Conservation (phyloP, 768 basidiomycete species). For the Cystofilobasidium bisporidii region DNA sequence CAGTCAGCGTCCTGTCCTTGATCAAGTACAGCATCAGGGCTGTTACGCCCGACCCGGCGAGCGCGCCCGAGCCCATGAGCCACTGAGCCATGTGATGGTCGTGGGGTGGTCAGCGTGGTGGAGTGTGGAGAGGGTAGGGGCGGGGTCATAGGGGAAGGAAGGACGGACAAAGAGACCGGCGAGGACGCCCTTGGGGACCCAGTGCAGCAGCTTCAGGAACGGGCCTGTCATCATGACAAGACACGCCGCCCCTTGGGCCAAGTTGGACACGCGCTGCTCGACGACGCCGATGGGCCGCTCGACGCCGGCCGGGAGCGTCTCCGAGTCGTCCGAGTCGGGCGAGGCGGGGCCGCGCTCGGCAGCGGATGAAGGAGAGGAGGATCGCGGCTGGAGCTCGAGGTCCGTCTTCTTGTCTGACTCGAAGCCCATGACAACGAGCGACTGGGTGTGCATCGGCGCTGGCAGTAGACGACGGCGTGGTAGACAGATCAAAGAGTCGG, state of each 20-base stretch:
- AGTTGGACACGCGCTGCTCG: constrained; percentile 86
- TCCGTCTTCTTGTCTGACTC: constrained; percentile 39
- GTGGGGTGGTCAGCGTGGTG: too few relatives aligned
- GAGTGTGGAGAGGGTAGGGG: too few relatives aligned
- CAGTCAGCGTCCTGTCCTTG: constrained; percentile 57
- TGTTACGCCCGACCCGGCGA: constrained; percentile 73
- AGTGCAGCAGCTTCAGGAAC: constrained; percentile 55
- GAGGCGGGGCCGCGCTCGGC: neutral
- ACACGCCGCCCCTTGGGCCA: constrained; percentile 69
- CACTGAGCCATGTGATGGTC: constrained; percentile 42
- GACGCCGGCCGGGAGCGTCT: neutral
- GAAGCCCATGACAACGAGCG: constrained; percentile 60
- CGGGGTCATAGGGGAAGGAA: too few relatives aligned
- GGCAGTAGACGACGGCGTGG: too few relatives aligned
- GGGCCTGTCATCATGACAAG: constrained; percentile 60
- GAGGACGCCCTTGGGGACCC: constrained; percentile 64
- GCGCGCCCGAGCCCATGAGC: constrained; percentile 83
- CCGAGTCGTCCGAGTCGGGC: neutral
- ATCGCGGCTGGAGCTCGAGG: constrained; percentile 3
- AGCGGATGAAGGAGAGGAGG: neutral
- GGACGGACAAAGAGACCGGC: constrained; percentile 73
- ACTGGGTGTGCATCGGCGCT: constrained; percentile 84
- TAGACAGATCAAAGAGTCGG: too few relatives aligned
- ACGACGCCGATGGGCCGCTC: constrained; percentile 55
- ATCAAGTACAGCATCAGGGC: constrained; percentile 69